Evolutionary conservation across 1,284 basidiomycete species (phyloP).

Genomic region (Fomitiporia mediterranea): DNA sequence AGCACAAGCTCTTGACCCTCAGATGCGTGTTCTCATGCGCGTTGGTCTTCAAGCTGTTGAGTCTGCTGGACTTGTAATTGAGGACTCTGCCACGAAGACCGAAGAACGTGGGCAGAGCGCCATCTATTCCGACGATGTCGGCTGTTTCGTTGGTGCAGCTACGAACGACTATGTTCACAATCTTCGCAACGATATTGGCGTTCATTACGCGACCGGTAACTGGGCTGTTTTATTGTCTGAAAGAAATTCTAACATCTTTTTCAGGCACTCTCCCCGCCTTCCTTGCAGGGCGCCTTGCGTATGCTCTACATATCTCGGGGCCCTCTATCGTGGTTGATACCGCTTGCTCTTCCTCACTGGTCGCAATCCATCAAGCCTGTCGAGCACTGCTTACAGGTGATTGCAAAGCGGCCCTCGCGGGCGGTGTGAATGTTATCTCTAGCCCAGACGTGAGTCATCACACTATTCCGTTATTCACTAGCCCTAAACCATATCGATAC

Average conservation of each 20-base stretch:
- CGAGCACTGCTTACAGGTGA: slow-evolving; percentile 58
- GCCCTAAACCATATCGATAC: not conserved
- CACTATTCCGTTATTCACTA: not conserved
- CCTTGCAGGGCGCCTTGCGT: slow-evolving; percentile 65
- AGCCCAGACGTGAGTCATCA: slow-evolving; percentile 58
- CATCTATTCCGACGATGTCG: slow-evolving; percentile 32
- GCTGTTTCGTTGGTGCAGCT: slow-evolving; percentile 61
- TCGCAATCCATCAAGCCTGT: slow-evolving; percentile 63
- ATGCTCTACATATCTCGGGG: slow-evolving; percentile 60
- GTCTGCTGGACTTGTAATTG: slow-evolving; percentile 61
- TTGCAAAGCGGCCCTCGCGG: slow-evolving; percentile 63
- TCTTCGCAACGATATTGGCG: slow-evolving; percentile 54
- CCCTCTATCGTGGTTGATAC: slow-evolving; percentile 70
- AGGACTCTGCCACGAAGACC: slow-evolving; percentile 32
- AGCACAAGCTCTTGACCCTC: slow-evolving; percentile 69
- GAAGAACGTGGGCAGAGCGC: slow-evolving; percentile 3
- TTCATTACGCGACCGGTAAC: slow-evolving; percentile 69
- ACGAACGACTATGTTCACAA: slow-evolving; percentile 69
- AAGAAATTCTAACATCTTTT: slow-evolving; percentile 1
- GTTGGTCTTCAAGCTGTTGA: slow-evolving; percentile 65
- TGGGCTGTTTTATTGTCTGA: slow-evolving; percentile 5
- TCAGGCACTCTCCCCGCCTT: slow-evolving; percentile 67
- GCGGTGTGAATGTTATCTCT: slow-evolving; percentile 67
- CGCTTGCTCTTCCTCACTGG: slow-evolving; percentile 64
- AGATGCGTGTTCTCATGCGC: slow-evolving; percentile 63